Evolutionary conservation across 176 grass and related monocot genomes (phyloP).

Genomic region (Musa troglodytarum): DNA sequence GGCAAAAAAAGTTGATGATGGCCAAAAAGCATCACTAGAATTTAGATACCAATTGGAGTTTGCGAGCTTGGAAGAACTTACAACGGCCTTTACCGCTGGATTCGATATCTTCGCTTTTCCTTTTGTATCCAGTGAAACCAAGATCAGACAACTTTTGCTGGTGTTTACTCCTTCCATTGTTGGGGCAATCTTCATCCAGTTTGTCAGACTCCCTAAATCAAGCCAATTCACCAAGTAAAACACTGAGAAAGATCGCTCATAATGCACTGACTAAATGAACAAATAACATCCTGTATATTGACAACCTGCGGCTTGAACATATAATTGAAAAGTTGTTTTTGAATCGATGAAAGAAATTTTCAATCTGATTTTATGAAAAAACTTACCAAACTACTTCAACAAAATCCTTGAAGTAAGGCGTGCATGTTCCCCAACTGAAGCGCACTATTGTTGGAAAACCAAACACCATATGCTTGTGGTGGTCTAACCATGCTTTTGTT

Average conservation of each 20-base stretch:
- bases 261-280: neutral
- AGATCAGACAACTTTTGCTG: conserved; percentile 70
- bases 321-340: neutral
- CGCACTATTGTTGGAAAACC: conserved; percentile 86
- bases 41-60: conserved; percentile 59
- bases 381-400: conserved; percentile 71
- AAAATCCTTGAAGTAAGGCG: conserved; percentile 50
- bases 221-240: neutral
- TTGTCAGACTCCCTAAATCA: conserved; percentile 76
- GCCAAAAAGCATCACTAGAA: conserved; percentile 25
- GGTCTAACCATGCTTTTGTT: conserved; percentile 80
- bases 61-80: conserved; percentile 82
- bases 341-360: neutral
- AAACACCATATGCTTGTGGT: conserved; percentile 71
- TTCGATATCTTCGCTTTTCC: conserved; percentile 68
- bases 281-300: neutral
- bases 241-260: no score
- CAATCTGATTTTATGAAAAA: neutral
- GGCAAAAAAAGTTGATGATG: no score
- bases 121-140: conserved; percentile 72
- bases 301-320: neutral
- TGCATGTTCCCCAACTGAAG: conserved; percentile 96
- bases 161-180: conserved; percentile 38
- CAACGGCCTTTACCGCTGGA: conserved; percentile 81
- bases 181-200: conserved; percentile 46